These are phyloP conservation scores for Saccharum officinarum DNA, from an alignment of 176 grass and related monocot species.

Conservation along the genomic window DNA sequence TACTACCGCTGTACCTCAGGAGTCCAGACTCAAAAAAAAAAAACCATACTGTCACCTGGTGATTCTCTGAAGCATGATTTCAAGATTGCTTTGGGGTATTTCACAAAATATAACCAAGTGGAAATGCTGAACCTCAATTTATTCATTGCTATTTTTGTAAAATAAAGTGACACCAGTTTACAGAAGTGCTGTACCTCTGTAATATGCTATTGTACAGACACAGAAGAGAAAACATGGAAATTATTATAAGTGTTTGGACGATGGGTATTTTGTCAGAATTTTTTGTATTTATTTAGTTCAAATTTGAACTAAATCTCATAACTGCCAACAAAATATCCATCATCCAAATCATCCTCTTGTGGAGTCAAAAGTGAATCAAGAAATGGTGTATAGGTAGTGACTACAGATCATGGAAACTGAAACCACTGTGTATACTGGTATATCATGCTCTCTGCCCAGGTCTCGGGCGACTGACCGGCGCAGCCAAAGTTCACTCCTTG, in stretches of 20 bases:
- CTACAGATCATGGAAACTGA: background rate
- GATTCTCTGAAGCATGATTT: background rate
- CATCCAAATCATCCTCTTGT: background rate
- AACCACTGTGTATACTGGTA: background rate
- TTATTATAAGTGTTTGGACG: background rate
- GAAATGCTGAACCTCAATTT: background rate
- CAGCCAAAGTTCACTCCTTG: slow-evolving; percentile 54
- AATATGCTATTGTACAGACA: slow-evolving; percentile 6
- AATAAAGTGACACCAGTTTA: background rate
- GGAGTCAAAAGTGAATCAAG: slow-evolving; percentile 36
- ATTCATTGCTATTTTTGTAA: background rate
- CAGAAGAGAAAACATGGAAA: background rate
- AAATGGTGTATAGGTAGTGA: slow-evolving; percentile 23
- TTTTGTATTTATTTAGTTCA: background rate
- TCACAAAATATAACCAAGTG: background rate
- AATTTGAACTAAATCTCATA: background rate
- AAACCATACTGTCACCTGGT: background rate
- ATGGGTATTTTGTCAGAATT: background rate
- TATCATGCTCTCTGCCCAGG: background rate
- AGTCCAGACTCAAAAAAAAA: too few relatives aligned
- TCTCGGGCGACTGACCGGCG: background rate
- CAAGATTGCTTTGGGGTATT: background rate
- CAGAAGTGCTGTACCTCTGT: background rate
- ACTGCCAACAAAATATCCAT: background rate
- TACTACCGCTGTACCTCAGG: too few relatives aligned